Conservation (phyloP, 2,329 filamentous ascomycete genomes). For the Paramyrothecium roridum region DNA sequence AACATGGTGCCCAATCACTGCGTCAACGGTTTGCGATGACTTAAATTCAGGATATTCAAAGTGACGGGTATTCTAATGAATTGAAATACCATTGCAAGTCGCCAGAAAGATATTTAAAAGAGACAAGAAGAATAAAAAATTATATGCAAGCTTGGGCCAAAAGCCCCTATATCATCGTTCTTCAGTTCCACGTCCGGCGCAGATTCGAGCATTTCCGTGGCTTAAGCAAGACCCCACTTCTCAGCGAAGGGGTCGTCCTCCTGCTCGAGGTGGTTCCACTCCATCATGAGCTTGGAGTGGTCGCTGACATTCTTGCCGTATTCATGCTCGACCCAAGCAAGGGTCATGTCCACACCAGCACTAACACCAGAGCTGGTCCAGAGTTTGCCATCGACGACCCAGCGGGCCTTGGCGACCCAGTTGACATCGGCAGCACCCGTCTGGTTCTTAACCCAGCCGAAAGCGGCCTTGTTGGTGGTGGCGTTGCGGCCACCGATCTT, state of each 20-base stretch:
- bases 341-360: constrained; percentile 59
- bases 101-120: background rate
- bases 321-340: constrained; percentile 52
- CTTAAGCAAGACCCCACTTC: background rate
- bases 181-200: no score
- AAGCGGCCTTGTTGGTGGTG: constrained; percentile 1
- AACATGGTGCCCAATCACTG: no score
- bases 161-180: no score
- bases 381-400: constrained; percentile 54
- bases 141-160: background rate
- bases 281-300: constrained; percentile 5
- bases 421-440: constrained; percentile 27
- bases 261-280: constrained; percentile 6
- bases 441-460: background rate
- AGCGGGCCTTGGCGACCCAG: constrained; percentile 53
- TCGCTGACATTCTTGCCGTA: constrained; percentile 42
- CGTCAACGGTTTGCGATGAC: no score
- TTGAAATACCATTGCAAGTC: no score
- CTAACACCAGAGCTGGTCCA: constrained; percentile 57
- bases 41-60: no score
- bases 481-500: constrained; percentile 1
- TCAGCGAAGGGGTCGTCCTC: constrained; percentile 10
- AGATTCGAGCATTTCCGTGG: background rate
- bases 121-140: background rate
- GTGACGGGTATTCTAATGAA: no score